phyloP scores from a whole-genome alignment of 345 rosid species.

The Tarenaya hassleriana region DNA sequence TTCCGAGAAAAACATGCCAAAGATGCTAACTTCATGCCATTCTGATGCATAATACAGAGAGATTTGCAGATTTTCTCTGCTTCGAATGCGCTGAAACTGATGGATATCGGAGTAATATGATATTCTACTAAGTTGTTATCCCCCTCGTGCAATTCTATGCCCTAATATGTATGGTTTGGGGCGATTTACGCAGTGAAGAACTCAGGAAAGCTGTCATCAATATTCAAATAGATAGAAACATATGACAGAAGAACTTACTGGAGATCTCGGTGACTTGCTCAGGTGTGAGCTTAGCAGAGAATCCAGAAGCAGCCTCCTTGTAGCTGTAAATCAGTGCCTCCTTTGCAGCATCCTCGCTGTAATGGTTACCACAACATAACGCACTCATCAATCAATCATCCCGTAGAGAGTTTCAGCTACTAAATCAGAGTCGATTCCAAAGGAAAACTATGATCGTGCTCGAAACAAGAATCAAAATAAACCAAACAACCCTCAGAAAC shows the following conservation, averaged over 20 bases:
- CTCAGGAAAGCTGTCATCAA: neutral
- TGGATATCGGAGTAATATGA: too few species aligned
- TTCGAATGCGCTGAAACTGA: too few species aligned
- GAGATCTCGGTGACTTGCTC: conserved; percentile 62
- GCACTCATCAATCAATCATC: neutral
- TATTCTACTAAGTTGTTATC: too few species aligned
- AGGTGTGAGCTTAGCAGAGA: conserved; percentile 83
- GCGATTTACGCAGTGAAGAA: too few species aligned
- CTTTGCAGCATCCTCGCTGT: conserved; percentile 76
- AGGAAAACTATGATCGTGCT: neutral
- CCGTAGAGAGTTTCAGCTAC: neutral
- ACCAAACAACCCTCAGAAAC: neutral
- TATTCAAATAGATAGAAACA: neutral
- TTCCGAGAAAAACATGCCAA: neutral
- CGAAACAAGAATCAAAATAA: neutral
- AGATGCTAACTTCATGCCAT: too few species aligned
- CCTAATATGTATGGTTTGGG: too few species aligned
- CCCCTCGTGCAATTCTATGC: too few species aligned
- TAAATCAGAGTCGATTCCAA: neutral
- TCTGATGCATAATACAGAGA: too few species aligned
- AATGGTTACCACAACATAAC: neutral
- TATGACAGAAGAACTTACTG: conserved; percentile 33
- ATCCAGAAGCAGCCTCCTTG: conserved; percentile 77
- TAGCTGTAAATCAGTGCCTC: conserved; percentile 70
- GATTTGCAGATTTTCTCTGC: too few species aligned